Evolutionary conservation across 768 basidiomycete species (phyloP), one percentile per base, ranked within the genome.

Genomic region (Cytidiella melzeri): DNA sequence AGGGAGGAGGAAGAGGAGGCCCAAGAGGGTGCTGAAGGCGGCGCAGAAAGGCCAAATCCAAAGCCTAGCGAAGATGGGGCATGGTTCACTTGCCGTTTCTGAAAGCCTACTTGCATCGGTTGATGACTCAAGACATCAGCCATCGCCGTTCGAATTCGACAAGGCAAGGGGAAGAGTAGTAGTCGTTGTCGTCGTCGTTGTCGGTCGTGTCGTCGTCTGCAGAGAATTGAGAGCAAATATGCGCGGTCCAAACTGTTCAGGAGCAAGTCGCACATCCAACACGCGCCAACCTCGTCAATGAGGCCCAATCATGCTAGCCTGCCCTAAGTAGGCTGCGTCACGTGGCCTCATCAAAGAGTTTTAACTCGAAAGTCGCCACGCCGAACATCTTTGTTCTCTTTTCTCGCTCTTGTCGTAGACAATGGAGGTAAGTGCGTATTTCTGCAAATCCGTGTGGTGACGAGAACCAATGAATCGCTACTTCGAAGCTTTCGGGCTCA

Each of bases 391-490:
- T 43, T 43, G 41, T 45, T 34, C 34, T 28, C 36, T 42, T 43
- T 12, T 36, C 23, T 24, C 11, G 5, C 21, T 26, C 45, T 55
- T 34, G 9, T 34, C 44, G 45, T 13, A 20, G 23, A 11, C 51
- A 55, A 42, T 62, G 38, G 41, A 45, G 54, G 69, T 68, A 66
- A 73, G 69, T 66, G 27, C 44, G 40, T 57, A 28, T 40, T 44
- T n/a, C 61, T 57, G 48, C 40, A 28, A 13, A 26, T 28, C 50
- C 52, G 46, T 61, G 57, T 68, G 27, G 67, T 77, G 87, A 90
- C 74, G 87, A 89, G 64, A 74, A 64, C 67, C 56, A 45, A 72
- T 68, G 86, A 87, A 90, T 89, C 87, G 86, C 86, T 89, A 90
- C 87, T 80, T 87, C 64, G 87, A 90, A 80, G 81, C 80, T 64